Evolutionary conservation across 371 early-diverging fungal genomes (phyloP).

Genomic region (Mortierella polycephala): DNA sequence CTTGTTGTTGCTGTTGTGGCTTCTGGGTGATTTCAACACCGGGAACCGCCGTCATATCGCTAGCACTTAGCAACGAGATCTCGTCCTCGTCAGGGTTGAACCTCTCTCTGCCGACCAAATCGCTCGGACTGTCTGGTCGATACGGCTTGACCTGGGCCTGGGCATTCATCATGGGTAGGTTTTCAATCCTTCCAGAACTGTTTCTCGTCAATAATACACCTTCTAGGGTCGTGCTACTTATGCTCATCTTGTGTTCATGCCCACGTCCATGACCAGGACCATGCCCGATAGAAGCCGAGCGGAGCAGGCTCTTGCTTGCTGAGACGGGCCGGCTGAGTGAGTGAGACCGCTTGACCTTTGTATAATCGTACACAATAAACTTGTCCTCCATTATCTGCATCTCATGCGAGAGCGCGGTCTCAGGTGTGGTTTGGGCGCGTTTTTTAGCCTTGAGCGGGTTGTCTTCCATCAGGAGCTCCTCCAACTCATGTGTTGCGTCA

Average conservation of each 20-base stretch:
- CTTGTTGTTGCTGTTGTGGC: neutral
- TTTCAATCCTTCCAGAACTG: slow-evolving; percentile 35
- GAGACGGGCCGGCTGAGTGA: slow-evolving; percentile 9
- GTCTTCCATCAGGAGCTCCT: slow-evolving; percentile 91
- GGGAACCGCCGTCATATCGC: neutral
- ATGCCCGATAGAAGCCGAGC: slow-evolving; percentile 9
- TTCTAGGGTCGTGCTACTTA: slow-evolving; percentile 33
- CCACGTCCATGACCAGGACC: slow-evolving; percentile 1
- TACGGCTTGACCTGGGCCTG: slow-evolving; percentile 7
- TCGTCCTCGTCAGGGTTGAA: slow-evolving; percentile 48
- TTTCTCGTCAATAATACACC: slow-evolving; percentile 14
- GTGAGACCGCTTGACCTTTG: slow-evolving; percentile 55
- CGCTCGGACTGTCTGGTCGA: slow-evolving; percentile 38
- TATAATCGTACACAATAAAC: slow-evolving; percentile 71
- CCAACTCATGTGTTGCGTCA: slow-evolving; percentile 94
- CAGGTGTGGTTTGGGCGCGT: slow-evolving; percentile 49
- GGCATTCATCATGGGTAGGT: slow-evolving; percentile 11
- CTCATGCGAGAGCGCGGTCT: slow-evolving; percentile 57
- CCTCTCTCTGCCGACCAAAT: slow-evolving; percentile 30
- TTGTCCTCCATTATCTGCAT: slow-evolving; percentile 72
- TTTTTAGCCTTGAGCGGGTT: slow-evolving; percentile 72
- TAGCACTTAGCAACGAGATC: slow-evolving; percentile 17
- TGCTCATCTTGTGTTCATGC: slow-evolving; percentile 19
- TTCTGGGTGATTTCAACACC: neutral
- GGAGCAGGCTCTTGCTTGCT: slow-evolving; percentile 11